phyloP scores from a whole-genome alignment of 2,329 filamentous ascomycete genomes.

The Passalora sequoiae region DNA sequence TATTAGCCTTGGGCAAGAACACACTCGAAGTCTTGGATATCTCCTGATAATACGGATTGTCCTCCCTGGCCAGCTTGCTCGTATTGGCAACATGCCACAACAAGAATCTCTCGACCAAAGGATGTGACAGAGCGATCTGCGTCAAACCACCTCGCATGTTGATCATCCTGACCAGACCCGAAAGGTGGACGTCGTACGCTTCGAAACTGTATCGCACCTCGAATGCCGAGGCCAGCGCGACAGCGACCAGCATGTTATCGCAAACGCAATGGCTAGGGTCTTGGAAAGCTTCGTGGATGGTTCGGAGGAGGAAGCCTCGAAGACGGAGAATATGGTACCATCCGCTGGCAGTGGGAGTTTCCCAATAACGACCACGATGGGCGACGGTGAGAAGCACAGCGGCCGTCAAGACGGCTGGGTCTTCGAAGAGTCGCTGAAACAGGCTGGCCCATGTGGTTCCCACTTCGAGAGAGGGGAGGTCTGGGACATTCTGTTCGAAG shows the following conservation, averaged over 20 bases:
- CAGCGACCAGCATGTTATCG: constrained; percentile 13
- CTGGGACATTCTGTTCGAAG: constrained; percentile 1
- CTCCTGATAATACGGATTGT: constrained; percentile 5
- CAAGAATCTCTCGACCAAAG: constrained; percentile 6
- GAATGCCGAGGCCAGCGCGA: constrained; percentile 13
- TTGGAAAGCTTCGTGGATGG: constrained; percentile 11
- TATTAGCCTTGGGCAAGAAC: constrained; percentile 2
- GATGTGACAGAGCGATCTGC: constrained; percentile 6
- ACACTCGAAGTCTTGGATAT: not conserved
- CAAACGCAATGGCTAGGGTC: constrained; percentile 13
- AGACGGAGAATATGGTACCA: constrained; percentile 8
- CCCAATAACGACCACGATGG: not conserved
- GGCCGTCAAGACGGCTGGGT: constrained; percentile 4
- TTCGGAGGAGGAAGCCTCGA: constrained; percentile 13
- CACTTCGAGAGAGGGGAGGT: not conserved
- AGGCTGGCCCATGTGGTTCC: not conserved
- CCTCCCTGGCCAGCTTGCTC: constrained; percentile 7
- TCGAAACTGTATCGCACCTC: constrained; percentile 13
- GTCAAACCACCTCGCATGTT: constrained; percentile 13
- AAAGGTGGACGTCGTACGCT: constrained; percentile 15
- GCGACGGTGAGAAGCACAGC: constrained; percentile 8
- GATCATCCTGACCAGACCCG: constrained; percentile 14
- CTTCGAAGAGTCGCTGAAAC: constrained; percentile 3
- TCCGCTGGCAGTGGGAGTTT: not conserved
- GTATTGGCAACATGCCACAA: constrained; percentile 8